A percentile compares a stretch with the other conserved stretches of the same genome.
These are phyloP conservation scores for Fistulinella prunicolor DNA, from an alignment of 768 basidiomycete species.

Conservation along the genomic window DNA sequence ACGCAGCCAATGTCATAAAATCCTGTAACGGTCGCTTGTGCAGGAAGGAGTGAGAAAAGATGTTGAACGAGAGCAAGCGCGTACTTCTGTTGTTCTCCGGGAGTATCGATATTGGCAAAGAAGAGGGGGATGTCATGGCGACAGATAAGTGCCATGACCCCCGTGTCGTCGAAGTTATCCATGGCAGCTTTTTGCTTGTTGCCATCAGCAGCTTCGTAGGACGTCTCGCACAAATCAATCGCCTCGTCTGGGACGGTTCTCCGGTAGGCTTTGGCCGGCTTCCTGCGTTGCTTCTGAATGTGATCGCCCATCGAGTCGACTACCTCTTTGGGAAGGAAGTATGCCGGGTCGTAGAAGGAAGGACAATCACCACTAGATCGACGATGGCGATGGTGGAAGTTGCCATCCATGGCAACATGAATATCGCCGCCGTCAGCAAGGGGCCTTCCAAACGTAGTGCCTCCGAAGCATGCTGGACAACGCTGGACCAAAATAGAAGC, in stretches of 20 bases:
- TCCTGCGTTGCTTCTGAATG: constrained; percentile 25
- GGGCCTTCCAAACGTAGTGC: not conserved
- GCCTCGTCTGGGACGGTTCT: not conserved
- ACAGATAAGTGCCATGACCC: not conserved
- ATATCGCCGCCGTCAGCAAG: not conserved
- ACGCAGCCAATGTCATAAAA: not conserved
- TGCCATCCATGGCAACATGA: not conserved
- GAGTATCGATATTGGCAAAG: not conserved
- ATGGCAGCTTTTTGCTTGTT: not conserved
- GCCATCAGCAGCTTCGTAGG: not conserved
- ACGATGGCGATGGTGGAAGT: not conserved
- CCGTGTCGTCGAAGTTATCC: not conserved
- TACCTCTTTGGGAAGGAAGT: not conserved
- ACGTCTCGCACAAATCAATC: not conserved
- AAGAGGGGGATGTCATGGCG: not conserved
- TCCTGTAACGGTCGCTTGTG: not conserved
- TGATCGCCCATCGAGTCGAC: constrained; percentile 31
- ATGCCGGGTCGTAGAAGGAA: not conserved
- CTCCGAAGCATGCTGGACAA: constrained; percentile 1
- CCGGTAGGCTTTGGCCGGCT: not conserved
- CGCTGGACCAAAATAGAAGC: constrained; percentile 10
- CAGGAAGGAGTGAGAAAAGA: not conserved
- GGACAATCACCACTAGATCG: not conserved
- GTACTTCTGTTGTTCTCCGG: not conserved
- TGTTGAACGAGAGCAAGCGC: not conserved